Evolutionary conservation across 2,329 filamentous ascomycete genomes (phyloP), one percentile per base, ranked within the genome.

Genomic region (Zelopaecilomyces penicillatus): DNA sequence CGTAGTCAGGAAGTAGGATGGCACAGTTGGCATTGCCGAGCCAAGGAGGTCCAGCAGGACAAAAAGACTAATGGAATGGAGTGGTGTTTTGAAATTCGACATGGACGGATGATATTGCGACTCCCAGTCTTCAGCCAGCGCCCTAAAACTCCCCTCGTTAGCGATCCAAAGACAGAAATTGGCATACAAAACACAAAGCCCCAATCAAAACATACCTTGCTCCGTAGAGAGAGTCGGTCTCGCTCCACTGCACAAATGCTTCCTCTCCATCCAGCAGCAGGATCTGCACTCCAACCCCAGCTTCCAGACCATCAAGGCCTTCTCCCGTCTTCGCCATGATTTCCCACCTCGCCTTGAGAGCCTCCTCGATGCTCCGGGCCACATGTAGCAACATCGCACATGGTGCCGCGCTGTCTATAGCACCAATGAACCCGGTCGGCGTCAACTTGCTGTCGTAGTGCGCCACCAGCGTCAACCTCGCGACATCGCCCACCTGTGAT

Each of bases 371-470:
- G 51, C 80, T 86, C 52, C 83, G 75, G 50, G 90, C 87, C 9
- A 84, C 80, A 61, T 95, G 87, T 78, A 98, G 76, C 47, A 98
- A 73, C 75, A 97, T 89, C 0, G 93, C 93, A 64, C 91, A 97
- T 7, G 93, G 90, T 12, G 87, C 93, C 1, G 93, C 93, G 56
- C 88, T 95, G 60, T 98, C 93, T 10, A 81, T 94, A 1, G 91
- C 93, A 0, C 93, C 93, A 47, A 98, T 85, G 62, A 98, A 98
- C 1, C 89, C 91, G 49, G 82, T 69, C 0, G 90, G 91, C 28
- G 71, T 72, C 46, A 85, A 74, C 65, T 95, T 85, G 60, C 82
- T 90, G 57, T 98, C 93, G 62, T 95, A 97, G 62, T 98, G 93
- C 35, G 93, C 93, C 5, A 91, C 93, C 44, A 98, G 74, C 10